Evolutionary conservation across 2,329 filamentous ascomycete genomes (phyloP), one percentile per base, ranked within the genome.

Genomic region (Aspergillus sp.): DNA sequence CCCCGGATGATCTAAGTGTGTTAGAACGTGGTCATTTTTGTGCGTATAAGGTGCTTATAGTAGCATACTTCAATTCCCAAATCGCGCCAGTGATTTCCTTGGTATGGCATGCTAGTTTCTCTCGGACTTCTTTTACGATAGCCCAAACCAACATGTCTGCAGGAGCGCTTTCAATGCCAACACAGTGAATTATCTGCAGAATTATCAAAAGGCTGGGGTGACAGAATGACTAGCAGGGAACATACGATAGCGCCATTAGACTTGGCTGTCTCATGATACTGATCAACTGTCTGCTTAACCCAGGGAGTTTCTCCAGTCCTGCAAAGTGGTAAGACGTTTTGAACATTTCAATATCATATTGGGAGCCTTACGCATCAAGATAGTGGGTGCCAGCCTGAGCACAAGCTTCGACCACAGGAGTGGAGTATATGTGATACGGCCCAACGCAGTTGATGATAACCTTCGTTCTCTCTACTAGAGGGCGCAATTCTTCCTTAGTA

Each of bases 351-450:
- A 22, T 26, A 38, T 17, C 51, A 13, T 38, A 12, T 12, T 50
- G 11, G n/a, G 39, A 34, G 41, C 65, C 76, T 65, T 65, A 81
- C 76, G 81, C 83, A 68, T 89, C 87, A 54, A 89, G 72, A 65
- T 89, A 89, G 69, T 89, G 86, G 4, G 87, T 89, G 5, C 87
- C 86, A 62, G 80, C 82, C 52, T 81, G 77, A 3, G 84, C 85
- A 66, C 86, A 89, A 6, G 86, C 86, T 63, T 85, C 83, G 8
- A 89, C 79, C 4, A 88, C 83, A 1, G 83, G 82, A 32, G 82
- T 82, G n/a, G 86, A 86, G 69, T 87, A 86, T 53, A 82, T 74
- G 74, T 84, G 80, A 68, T 85, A 89, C 0, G 85, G 85, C 2
- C 86, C 86, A 26, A 88, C 78, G 12, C 82, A 84, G 48, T 83